Conservation (phyloP, 1,139 yeast species). For the Saccharomyces hybrid region DNA sequence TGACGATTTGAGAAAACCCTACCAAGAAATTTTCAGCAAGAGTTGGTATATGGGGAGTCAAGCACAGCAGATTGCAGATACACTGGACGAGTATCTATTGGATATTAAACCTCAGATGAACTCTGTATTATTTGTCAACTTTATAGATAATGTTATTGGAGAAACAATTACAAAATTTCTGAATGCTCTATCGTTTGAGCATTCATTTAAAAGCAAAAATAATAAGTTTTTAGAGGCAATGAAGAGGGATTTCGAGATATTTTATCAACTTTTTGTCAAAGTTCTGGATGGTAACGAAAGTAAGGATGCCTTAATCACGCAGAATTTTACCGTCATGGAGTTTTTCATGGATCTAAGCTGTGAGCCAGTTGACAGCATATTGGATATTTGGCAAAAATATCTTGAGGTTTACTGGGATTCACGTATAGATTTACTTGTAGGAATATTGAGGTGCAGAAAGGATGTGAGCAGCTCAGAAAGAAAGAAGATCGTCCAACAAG, state of each 20-base stretch:
- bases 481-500: no score
- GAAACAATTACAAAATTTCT: slow-evolving; percentile 43
- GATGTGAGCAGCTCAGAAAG: no score
- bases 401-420: no score
- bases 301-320: slow-evolving; percentile 25
- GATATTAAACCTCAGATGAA: slow-evolving; percentile 49
- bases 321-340: no score
- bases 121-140: slow-evolving; percentile 44
- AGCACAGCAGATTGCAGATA: slow-evolving; percentile 57
- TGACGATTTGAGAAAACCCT: slow-evolving; percentile 54
- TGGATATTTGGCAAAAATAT: no score
- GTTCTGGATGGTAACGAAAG: slow-evolving; percentile 34
- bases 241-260: slow-evolving; percentile 61
- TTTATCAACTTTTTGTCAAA: slow-evolving; percentile 55
- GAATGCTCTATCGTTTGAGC: slow-evolving; percentile 39
- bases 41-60: slow-evolving; percentile 44
- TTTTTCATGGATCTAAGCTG: no score
- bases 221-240: slow-evolving; percentile 46
- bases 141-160: slow-evolving; percentile 45
- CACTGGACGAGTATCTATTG: slow-evolving; percentile 64
- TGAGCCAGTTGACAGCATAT: no score
- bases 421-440: no score
- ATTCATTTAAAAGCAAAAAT: slow-evolving; percentile 33
- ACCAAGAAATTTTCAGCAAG: slow-evolving; percentile 42
- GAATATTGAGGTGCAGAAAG: no score